Conservation (phyloP, 352 stramenopile genomes). For the Phytophthora hybrid region DNA sequence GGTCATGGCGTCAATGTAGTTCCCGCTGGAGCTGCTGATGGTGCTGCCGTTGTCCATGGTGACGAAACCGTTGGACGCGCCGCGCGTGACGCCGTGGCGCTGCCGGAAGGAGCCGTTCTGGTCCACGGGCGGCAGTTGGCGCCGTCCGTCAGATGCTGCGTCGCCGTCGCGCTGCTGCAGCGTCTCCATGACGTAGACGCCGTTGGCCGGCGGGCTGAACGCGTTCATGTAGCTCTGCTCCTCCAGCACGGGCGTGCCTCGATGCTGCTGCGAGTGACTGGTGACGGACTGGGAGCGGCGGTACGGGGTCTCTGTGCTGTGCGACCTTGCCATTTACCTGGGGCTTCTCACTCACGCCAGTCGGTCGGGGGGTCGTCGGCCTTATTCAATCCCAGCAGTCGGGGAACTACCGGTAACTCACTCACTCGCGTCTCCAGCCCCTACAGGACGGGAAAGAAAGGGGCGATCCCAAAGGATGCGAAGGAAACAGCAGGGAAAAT, state of each 20-base stretch:
- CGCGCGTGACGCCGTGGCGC: slow-evolving; percentile 32
- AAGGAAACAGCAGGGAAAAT: slow-evolving; percentile 33
- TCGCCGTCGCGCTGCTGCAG: slow-evolving; percentile 44
- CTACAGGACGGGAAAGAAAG: slow-evolving; percentile 35
- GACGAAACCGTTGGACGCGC: slow-evolving; percentile 46
- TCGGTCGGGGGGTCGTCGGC: slow-evolving; percentile 20
- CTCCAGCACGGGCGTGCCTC: slow-evolving; percentile 77
- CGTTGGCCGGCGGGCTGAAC: slow-evolving; percentile 58
- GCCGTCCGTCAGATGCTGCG: slow-evolving; percentile 41
- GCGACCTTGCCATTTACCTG: slow-evolving; percentile 42
- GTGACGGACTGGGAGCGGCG: slow-evolving; percentile 44
- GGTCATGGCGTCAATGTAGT: slow-evolving; percentile 44
- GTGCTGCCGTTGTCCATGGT: slow-evolving; percentile 58
- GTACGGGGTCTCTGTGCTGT: slow-evolving; percentile 40
- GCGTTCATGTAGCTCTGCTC: slow-evolving; percentile 71
- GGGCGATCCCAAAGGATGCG: slow-evolving; percentile 29
- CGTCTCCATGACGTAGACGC: slow-evolving; percentile 82
- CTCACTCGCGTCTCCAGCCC: slow-evolving; percentile 18
- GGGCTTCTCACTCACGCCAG: slow-evolving; percentile 5
- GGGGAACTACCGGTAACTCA: slow-evolving; percentile 28
- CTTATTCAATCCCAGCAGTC: slow-evolving; percentile 36
- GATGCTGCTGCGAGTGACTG: slow-evolving; percentile 52
- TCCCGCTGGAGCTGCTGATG: slow-evolving; percentile 55
- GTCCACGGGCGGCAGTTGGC: slow-evolving; percentile 47
- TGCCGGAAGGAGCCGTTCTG: slow-evolving; percentile 44